Percentiles rank a stretch among this genome's conserved stretches.
Conservation (phyloP, 805 yeast genomes). For the Kazachstania africana region DNA sequence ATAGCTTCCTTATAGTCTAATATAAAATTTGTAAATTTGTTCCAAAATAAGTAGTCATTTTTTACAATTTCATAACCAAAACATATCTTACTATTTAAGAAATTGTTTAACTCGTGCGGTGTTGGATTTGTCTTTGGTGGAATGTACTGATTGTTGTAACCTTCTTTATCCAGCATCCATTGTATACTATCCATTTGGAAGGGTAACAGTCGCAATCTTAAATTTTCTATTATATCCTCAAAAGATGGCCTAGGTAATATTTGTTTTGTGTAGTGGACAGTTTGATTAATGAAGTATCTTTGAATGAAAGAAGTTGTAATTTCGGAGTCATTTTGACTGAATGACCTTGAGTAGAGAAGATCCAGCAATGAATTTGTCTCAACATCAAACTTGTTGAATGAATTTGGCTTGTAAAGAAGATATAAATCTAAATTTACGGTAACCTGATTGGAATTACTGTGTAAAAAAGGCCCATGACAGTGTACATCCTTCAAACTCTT, state of each 20-base stretch:
- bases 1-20: conserved; percentile 11
- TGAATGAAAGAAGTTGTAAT: conserved; percentile 13
- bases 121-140: background rate
- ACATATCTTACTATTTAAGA: conserved; percentile 16
- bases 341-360: conserved; percentile 8
- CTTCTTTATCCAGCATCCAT: conserved; percentile 25
- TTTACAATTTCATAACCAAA: conserved; percentile 20
- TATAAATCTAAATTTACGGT: conserved; percentile 2
- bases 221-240: conserved; percentile 3
- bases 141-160: background rate
- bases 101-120: conserved; percentile 8
- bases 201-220: conserved; percentile 18
- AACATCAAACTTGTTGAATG: conserved; percentile 16
- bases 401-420: conserved; percentile 1
- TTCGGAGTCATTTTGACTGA: background rate
- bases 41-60: conserved; percentile 15
- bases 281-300: conserved; percentile 16
- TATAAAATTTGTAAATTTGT: conserved; percentile 24
- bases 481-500: background rate
- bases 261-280: conserved; percentile 12
- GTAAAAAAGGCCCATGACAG: background rate
- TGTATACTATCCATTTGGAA: conserved; percentile 23
- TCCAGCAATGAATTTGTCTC: conserved; percentile 18
- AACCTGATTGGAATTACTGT: background rate
- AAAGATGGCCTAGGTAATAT: conserved; percentile 4